Evolutionary conservation across 169 alveolate species (phyloP), one percentile per base, ranked within the genome.

Genomic region (Eimeria falciformis): DNA sequence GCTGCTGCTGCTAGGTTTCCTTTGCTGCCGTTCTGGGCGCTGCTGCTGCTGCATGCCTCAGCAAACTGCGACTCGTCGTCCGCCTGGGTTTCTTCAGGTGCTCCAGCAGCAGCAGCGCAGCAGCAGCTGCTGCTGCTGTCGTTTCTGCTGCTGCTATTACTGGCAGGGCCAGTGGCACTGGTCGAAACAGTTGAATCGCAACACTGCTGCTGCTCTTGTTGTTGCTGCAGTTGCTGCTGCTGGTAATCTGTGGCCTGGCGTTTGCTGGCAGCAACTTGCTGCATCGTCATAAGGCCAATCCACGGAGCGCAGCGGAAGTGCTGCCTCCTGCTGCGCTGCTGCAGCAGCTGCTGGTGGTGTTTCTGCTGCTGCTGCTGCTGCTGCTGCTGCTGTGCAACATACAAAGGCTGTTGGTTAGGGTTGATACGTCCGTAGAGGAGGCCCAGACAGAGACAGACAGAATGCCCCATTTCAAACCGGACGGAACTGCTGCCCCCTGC

Each of bases 381-480:
- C 40, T 23, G 50, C 50, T 12, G 40, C 9, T 21, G 69, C 50
- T n/a, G 55, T 50, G 82, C 77, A 18, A 58, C 58, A n/a, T 33
- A 40, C 11, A 53, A 27, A 33, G 83, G 83, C 55, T 56, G 77
- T 56, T 58, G 71, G 73, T 77, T 77, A 43, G 56, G 92, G 45
- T 58, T 66, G 46, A 86, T 27, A 11, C 92, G 69, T 27, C 92
- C 92, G 43, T 86, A 86, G 46, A 66, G 40, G 27, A 86, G 85
- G 23, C 92, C 92, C 9, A 86, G 53, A 17, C 85, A 86, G 55
- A 86, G 56, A 29, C 85, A 66, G 0, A 86, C 81, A 37, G 92
- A 86, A 33, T 86, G 45, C 50, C 92, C 92, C 92, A 86, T 86
- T 56, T 86, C 92, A 40, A 66, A 86, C 29, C 85, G 11, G 23